Evolutionary conservation across 1,284 basidiomycete species (phyloP).

Genomic region (Macrocystidia cucumis): DNA sequence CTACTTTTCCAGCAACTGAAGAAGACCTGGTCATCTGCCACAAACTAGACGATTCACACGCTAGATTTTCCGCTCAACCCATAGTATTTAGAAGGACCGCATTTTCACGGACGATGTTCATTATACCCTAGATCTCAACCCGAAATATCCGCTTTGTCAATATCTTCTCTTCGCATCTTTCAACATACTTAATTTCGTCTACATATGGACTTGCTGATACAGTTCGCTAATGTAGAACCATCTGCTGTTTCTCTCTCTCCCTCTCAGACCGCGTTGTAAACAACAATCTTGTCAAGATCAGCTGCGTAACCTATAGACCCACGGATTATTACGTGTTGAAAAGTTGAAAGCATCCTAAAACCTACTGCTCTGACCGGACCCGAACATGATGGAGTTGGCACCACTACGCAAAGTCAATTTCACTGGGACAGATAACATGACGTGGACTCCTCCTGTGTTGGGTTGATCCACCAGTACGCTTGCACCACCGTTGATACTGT

Average conservation of each 20-base stretch:
- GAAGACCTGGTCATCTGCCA: conserved; percentile 52
- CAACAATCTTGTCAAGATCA: conserved; percentile 57
- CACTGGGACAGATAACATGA: conserved; percentile 49
- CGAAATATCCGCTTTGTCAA: no score
- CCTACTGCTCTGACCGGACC: conserved; percentile 43
- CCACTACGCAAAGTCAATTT: conserved; percentile 42
- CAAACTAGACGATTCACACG: no score
- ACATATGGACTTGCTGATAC: no score
- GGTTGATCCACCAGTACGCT: conserved; percentile 47
- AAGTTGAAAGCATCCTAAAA: conserved; percentile 5
- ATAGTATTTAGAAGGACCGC: no score
- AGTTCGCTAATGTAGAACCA: no score
- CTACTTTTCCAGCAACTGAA: conserved; percentile 51
- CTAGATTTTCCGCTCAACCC: no score
- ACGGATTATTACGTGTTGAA: conserved; percentile 2
- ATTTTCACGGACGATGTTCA: no score
- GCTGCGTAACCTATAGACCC: conserved; percentile 40
- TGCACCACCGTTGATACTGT: conserved; percentile 50
- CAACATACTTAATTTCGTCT: no score
- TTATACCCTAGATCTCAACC: no score
- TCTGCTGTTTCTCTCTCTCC: no score
- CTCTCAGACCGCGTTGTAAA: conserved; percentile 37
- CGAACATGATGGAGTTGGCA: conserved; percentile 45
- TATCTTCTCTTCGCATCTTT: no score
- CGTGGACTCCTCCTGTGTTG: conserved; percentile 43